These are phyloP conservation scores for Houttuynia cordata DNA, from an alignment of 164 flowering plant genomes.

Conservation along the genomic window DNA sequence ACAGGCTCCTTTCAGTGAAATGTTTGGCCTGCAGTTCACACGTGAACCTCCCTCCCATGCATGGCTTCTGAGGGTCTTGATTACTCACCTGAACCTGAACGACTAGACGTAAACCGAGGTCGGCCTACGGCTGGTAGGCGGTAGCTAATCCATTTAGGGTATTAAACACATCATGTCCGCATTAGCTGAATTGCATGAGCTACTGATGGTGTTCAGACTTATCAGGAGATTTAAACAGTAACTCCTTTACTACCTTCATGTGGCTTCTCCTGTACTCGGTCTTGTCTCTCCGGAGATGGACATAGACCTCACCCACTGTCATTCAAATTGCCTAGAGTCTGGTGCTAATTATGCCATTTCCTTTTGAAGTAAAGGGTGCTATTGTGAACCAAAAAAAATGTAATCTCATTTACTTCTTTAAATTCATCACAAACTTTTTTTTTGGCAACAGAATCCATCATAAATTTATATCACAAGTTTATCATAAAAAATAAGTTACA, in stretches of 20 bases:
- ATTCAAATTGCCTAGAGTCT: not conserved
- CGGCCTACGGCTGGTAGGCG: not conserved
- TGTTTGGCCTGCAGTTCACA: not conserved
- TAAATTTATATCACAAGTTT: no score
- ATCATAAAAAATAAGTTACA: no score
- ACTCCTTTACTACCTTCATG: not conserved
- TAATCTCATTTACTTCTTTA: no score
- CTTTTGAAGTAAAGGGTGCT: no score
- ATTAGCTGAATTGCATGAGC: not conserved
- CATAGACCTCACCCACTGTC: not conserved
- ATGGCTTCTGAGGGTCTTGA: not conserved
- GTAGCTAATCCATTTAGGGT: not conserved
- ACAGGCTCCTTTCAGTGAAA: not conserved
- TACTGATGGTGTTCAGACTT: not conserved
- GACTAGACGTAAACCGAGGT: not conserved
- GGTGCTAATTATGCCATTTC: not conserved
- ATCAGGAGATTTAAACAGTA: not conserved
- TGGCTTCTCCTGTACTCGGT: not conserved
- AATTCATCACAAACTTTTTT: no score
- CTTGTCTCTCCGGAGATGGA: not conserved
- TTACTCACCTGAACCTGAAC: not conserved
- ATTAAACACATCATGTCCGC: not conserved
- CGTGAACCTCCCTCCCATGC: conserved; percentile 1
- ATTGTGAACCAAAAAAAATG: no score
- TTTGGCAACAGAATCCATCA: no score